Conservation (phyloP, 257 asterid genomes). For the Nicotiana tomentosiformis region DNA sequence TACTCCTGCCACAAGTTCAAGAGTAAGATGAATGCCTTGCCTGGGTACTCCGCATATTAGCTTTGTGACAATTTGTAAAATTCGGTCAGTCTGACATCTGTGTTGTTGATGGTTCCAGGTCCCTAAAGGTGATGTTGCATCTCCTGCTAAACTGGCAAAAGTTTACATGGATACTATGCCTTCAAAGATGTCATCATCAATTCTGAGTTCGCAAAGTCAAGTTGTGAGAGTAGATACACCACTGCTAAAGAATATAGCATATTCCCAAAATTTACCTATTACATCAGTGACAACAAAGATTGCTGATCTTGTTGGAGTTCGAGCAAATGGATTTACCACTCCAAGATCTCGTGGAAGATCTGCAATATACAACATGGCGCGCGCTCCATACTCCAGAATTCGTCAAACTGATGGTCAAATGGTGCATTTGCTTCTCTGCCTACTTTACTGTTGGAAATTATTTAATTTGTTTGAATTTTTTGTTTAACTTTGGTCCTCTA, state of each 20-base stretch:
- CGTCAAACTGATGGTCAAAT: constrained; percentile 40
- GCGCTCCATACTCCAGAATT: constrained; percentile 74
- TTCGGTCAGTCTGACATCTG: constrained; percentile 7
- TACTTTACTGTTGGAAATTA: not conserved
- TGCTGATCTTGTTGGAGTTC: constrained; percentile 30
- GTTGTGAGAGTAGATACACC: constrained; percentile 23
- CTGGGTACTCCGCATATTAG: not conserved
- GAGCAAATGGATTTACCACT: constrained; percentile 51
- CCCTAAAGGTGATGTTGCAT: constrained; percentile 46
- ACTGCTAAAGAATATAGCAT: constrained; percentile 20
- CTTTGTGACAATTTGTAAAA: not conserved
- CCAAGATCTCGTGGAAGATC: constrained; percentile 81
- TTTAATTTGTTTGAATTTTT: constrained; percentile 2
- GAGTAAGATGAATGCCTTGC: constrained; percentile 10
- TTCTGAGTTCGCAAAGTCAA: constrained; percentile 42
- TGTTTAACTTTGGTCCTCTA: constrained; percentile 13
- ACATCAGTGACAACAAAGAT: constrained; percentile 23
- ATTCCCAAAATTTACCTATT: constrained; percentile 39
- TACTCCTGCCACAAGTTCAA: constrained; percentile 8
- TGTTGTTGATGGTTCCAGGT: constrained; percentile 41
- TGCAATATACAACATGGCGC: constrained; percentile 88
- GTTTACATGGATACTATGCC: constrained; percentile 80
- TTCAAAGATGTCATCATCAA: constrained; percentile 54
- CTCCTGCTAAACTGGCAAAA: constrained; percentile 91
- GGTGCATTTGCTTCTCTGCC: constrained; percentile 30